A percentile compares a stretch with the other conserved stretches of the same genome.
These are phyloP conservation scores for Vaccinium vitisidaea DNA, from an alignment of 148 eudicot genomes.

Conservation along the genomic window DNA sequence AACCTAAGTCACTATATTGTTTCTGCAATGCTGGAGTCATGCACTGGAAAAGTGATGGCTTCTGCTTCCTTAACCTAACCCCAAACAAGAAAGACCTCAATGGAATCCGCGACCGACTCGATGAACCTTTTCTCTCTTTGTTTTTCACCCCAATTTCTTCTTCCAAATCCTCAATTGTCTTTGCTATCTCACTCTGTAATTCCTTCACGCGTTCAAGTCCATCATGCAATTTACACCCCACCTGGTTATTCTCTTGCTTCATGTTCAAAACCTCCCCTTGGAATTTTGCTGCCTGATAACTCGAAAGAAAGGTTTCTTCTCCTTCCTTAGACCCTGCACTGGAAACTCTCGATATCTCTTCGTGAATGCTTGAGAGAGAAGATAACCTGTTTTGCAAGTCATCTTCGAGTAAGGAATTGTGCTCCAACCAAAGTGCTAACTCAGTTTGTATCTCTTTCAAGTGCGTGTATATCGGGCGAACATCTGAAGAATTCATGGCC, in stretches of 20 bases:
- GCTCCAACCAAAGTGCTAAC: conserved; percentile 68
- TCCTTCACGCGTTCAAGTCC: conserved; percentile 49
- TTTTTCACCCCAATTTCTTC: conserved; percentile 49
- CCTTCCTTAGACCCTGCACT: conserved; percentile 24
- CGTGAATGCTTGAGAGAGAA: conserved; percentile 54
- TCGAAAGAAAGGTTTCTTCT: conserved; percentile 31
- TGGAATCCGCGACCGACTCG: conserved; percentile 49
- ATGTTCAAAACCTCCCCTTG: conserved; percentile 78
- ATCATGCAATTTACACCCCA: conserved; percentile 54
- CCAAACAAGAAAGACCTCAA: conserved; percentile 71
- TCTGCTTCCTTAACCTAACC: conserved; percentile 55
- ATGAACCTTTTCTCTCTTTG: conserved; percentile 29
- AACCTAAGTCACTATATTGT: conserved; percentile 30
- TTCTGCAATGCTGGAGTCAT: conserved; percentile 43
- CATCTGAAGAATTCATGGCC: conserved; percentile 41
- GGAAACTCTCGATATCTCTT: conserved; percentile 44
- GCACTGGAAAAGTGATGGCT: conserved; percentile 44
- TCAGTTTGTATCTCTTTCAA: conserved; percentile 68
- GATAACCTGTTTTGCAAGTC: conserved; percentile 58
- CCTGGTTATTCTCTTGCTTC: conserved; percentile 76
- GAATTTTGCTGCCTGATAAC: conserved; percentile 68
- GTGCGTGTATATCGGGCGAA: conserved; percentile 69
- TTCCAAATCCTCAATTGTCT: conserved; percentile 42
- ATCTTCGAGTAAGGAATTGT: conserved; percentile 56
- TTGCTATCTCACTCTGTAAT: conserved; percentile 49